Percentiles rank a stretch among this genome's conserved stretches.
Conservation (phyloP, 176 grass and related monocot genomes). For the Avena insularis region DNA sequence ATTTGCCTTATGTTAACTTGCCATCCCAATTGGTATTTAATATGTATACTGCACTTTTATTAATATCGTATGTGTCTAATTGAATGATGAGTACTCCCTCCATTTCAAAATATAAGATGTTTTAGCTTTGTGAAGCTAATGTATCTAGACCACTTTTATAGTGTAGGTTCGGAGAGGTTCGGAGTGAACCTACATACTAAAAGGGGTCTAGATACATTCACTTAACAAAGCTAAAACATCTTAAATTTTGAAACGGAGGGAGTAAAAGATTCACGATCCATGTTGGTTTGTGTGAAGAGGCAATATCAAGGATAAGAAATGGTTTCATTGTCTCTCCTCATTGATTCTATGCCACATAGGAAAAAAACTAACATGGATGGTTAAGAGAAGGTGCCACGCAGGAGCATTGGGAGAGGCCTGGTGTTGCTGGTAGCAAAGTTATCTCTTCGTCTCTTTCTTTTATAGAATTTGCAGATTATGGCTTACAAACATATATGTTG, state of each 20-base stretch:
- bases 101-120: too few species aligned
- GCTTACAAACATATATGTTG: neutral
- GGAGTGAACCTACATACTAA: too few species aligned
- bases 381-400: neutral
- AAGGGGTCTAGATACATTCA: too few species aligned
- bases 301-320: neutral
- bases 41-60: neutral
- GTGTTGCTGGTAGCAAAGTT: constrained; percentile 1
- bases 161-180: too few species aligned
- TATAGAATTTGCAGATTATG: constrained; percentile 4
- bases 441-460: neutral
- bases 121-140: too few species aligned
- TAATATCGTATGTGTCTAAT: neutral
- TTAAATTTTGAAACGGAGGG: too few species aligned
- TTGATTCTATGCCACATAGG: neutral
- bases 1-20: neutral
- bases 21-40: neutral
- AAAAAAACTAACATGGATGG: neutral
- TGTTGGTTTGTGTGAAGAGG: neutral
- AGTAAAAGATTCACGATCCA: neutral
- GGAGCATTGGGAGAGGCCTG: neutral
- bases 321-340: neutral
- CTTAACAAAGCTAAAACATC: too few species aligned
- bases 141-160: too few species aligned
- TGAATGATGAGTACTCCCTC: neutral